Evolutionary conservation across 1,284 basidiomycete genomes (phyloP).

Genomic region (Golubevia pallescens): DNA sequence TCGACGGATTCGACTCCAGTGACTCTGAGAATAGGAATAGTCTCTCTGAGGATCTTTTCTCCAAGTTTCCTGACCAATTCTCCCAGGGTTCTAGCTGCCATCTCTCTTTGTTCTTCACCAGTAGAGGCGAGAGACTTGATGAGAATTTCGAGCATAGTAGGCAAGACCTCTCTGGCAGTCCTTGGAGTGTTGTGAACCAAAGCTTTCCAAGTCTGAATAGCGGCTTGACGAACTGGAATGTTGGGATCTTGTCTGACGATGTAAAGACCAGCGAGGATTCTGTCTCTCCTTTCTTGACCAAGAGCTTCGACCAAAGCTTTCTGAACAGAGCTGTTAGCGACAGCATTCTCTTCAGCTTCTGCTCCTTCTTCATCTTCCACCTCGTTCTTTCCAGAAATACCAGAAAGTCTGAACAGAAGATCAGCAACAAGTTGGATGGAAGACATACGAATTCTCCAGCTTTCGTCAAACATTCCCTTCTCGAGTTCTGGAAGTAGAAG

Average conservation of each 20-base stretch:
- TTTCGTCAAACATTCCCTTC: slow-evolving; percentile 89
- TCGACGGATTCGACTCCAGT: slow-evolving; percentile 73
- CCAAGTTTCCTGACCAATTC: slow-evolving; percentile 96
- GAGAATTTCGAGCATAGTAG: slow-evolving; percentile 71
- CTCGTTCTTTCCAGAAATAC: slow-evolving; percentile 89
- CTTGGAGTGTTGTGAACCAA: slow-evolving; percentile 77
- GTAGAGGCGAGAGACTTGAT: slow-evolving; percentile 78
- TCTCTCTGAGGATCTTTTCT: slow-evolving; percentile 85
- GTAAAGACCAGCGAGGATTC: slow-evolving; percentile 88
- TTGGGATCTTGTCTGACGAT: slow-evolving; percentile 93
- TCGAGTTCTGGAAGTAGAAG: slow-evolving; percentile 93
- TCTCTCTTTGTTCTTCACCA: slow-evolving; percentile 88
- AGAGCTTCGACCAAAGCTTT: slow-evolving; percentile 85
- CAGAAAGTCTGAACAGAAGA: slow-evolving; percentile 95
- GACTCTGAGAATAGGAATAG: slow-evolving; percentile 77
- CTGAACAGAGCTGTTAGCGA: slow-evolving; percentile 69
- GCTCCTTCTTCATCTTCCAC: slow-evolving; percentile 68
- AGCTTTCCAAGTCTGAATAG: slow-evolving; percentile 97
- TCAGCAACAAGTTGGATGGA: slow-evolving; percentile 96
- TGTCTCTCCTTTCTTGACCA: slow-evolving; percentile 85
- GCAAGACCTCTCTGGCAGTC: slow-evolving; percentile 88
- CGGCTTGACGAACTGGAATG: slow-evolving; percentile 84
- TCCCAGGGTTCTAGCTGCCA: slow-evolving; percentile 65
- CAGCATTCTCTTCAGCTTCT: slow-evolving; percentile 78
- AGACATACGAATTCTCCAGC: slow-evolving; percentile 88